Evolutionary conservation across 805 yeast genomes (phyloP).

Genomic region (Pichia scutulata): DNA sequence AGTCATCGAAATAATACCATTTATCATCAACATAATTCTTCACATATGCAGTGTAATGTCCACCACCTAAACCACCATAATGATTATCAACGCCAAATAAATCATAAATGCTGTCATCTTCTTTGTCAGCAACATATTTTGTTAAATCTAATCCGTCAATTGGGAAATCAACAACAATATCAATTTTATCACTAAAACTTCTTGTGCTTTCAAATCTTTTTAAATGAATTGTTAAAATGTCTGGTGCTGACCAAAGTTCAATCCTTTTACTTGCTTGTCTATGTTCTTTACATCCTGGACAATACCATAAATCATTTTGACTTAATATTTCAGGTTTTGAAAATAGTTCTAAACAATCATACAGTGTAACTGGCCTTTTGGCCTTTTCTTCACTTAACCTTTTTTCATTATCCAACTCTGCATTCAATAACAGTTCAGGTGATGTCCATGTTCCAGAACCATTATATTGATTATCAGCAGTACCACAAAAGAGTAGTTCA

Average conservation of each 20-base stretch:
- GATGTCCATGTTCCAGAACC: constrained; percentile 50
- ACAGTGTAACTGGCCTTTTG: constrained; percentile 44
- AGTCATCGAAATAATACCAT: constrained; percentile 91
- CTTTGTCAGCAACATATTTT: constrained; percentile 40
- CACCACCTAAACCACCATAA: constrained; percentile 94
- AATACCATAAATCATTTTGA: constrained; percentile 87
- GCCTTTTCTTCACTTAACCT: constrained; percentile 21
- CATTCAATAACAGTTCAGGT: constrained; percentile 43
- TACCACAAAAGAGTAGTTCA: constrained; percentile 45
- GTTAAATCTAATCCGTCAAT: constrained; percentile 71
- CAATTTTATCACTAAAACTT: constrained; percentile 84
- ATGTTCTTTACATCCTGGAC: constrained; percentile 84
- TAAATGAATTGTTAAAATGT: constrained; percentile 79
- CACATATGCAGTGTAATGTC: constrained; percentile 90
- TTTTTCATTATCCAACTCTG: constrained; percentile 45
- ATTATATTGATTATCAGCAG: constrained; percentile 35
- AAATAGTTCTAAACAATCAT: constrained; percentile 69
- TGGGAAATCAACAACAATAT: constrained; percentile 79
- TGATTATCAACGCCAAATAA: constrained; percentile 92
- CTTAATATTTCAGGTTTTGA: constrained; percentile 80
- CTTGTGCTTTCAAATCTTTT: constrained; percentile 83
- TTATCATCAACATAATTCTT: constrained; percentile 65
- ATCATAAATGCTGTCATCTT: constrained; percentile 55
- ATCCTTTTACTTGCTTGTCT: constrained; percentile 86
- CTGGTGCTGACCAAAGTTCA: constrained; percentile 92